Evolutionary conservation across 495 filamentous ascomycete genomes (phyloP).

Genomic region (Cudoniella acicularis): DNA sequence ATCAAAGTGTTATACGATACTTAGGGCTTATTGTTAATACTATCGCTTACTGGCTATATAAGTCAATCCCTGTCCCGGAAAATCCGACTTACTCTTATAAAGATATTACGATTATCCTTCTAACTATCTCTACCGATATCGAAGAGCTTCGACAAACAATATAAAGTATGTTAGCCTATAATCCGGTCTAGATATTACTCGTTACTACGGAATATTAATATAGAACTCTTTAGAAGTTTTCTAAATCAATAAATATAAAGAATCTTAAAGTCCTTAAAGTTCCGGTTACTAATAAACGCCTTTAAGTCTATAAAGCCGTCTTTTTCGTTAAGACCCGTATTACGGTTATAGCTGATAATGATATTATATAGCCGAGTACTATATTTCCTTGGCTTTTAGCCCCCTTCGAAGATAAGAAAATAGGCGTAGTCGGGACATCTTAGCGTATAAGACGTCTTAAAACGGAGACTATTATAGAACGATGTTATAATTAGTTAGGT

Average conservation of each 20-base stretch:
- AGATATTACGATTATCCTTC: constrained; percentile 74
- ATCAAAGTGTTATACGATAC: constrained; percentile 42
- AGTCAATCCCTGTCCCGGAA: constrained; percentile 57
- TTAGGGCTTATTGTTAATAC: constrained; percentile 62
- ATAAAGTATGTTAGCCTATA: constrained; percentile 50
- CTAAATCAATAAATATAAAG: constrained; percentile 50
- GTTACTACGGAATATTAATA: constrained; percentile 53
- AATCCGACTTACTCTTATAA: constrained; percentile 60
- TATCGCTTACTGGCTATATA: constrained; percentile 60
- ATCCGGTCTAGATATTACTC: constrained; percentile 48
- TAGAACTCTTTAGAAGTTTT: constrained; percentile 39
- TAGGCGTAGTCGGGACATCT: constrained; percentile 79
- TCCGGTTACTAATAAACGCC: constrained; percentile 71
- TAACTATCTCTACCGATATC: constrained; percentile 57
- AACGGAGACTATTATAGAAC: constrained; percentile 50
- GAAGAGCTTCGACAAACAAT: constrained; percentile 50
- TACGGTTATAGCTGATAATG: constrained; percentile 82
- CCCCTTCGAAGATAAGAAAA: constrained; percentile 71
- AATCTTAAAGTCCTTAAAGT: constrained; percentile 54
- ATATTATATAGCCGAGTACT: constrained; percentile 76
- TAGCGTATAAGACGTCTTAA: constrained; percentile 69
- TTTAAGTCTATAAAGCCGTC: constrained; percentile 77
- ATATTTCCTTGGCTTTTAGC: constrained; percentile 81
- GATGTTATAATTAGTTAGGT: constrained; percentile 74
- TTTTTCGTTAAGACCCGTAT: constrained; percentile 70